phyloP scores from a whole-genome alignment of 192 early-diverging fungal species.

The Dissophora ornata region DNA sequence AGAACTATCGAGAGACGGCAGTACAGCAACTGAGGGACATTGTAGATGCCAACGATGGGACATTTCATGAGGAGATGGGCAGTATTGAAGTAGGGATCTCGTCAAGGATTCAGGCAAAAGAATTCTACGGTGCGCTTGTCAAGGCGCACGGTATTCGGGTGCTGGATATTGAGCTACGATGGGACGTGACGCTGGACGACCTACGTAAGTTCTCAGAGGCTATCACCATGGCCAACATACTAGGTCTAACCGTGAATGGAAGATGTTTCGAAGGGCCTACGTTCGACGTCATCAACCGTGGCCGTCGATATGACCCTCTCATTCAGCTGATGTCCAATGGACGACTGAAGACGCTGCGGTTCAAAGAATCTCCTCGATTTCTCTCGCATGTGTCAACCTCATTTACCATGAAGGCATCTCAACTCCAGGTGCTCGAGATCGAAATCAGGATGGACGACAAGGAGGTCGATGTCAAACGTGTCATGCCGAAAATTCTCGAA shows the following conservation, averaged over 20 bases:
- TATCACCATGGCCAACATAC: neutral
- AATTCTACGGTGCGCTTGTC: conserved; percentile 12
- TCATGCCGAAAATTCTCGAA: too few species aligned
- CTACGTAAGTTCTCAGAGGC: neutral
- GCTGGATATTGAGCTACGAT: conserved; percentile 2
- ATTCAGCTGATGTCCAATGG: neutral
- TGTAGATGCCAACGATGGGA: too few species aligned
- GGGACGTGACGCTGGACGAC: conserved; percentile 17
- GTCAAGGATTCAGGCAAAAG: neutral
- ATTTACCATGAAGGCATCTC: too few species aligned
- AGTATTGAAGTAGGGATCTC: neutral
- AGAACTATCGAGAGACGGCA: too few species aligned
- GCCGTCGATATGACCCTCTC: neutral
- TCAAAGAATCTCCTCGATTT: too few species aligned
- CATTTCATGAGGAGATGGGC: neutral
- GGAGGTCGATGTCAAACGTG: too few species aligned
- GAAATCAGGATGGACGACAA: too few species aligned
- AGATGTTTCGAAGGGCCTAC: neutral
- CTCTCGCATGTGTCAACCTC: too few species aligned
- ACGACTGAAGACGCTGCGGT: neutral
- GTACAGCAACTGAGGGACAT: too few species aligned
- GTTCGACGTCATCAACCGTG: neutral
- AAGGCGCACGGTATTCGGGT: conserved; percentile 8
- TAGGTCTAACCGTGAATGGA: neutral
- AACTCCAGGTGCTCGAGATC: too few species aligned